phyloP scores from a whole-genome alignment of 2,329 filamentous ascomycete genomes.

The Plectosphaerella cucumerina region DNA sequence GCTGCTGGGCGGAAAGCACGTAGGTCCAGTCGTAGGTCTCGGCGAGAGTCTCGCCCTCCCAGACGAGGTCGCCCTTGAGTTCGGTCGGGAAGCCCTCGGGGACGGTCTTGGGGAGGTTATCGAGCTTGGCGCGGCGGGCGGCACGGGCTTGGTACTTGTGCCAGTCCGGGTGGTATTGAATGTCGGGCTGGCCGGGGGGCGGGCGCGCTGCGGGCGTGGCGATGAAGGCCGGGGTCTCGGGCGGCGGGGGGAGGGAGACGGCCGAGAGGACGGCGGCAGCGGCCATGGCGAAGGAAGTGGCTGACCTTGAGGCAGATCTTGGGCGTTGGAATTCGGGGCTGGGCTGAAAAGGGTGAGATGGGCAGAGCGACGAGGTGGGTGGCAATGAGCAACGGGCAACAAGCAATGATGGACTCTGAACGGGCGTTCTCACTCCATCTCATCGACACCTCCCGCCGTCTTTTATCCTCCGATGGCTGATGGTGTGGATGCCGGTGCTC shows the following conservation, averaged over 20 bases:
- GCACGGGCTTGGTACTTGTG: constrained; percentile 48
- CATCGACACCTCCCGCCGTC: not conserved
- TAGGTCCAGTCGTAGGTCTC: constrained; percentile 51
- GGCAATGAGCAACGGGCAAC: not conserved
- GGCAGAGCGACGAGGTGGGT: not conserved
- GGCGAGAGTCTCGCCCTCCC: constrained; percentile 48
- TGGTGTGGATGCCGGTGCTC: not conserved
- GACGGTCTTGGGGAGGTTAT: constrained; percentile 31
- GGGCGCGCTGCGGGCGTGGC: constrained; percentile 12
- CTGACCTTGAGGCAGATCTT: not conserved
- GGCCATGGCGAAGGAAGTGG: not conserved
- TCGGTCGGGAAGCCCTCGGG: constrained; percentile 46
- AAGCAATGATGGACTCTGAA: not conserved
- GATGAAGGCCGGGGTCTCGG: not conserved
- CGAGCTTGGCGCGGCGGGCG: constrained; percentile 36
- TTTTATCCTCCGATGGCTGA: not conserved
- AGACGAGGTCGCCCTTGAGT: constrained; percentile 48
- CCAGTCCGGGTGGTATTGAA: constrained; percentile 50
- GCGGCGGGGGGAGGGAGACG: not conserved
- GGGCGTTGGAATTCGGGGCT: not conserved
- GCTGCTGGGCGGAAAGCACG: constrained; percentile 37
- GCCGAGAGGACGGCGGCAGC: not conserved
- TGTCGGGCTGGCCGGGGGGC: constrained; percentile 51
- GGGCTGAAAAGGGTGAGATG: not conserved
- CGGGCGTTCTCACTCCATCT: not conserved